Evolutionary conservation across 2,329 filamentous ascomycete genomes (phyloP).

Genomic region (Diaporthe vexans): DNA sequence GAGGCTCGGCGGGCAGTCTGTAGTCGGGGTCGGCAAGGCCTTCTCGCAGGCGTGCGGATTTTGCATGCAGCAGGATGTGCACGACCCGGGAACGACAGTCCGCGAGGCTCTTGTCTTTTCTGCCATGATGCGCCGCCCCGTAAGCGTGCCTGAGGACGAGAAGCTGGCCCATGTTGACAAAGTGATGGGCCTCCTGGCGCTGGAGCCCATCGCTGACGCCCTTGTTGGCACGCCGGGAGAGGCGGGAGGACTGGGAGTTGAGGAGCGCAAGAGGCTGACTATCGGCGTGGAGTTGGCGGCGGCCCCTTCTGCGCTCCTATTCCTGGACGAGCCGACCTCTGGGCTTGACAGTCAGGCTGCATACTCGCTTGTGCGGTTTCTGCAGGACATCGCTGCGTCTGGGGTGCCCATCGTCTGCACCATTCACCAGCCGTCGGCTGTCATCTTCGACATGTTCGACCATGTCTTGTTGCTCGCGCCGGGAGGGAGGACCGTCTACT

Average conservation of each 20-base stretch:
- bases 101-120: slow-evolving; percentile 77
- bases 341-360: slow-evolving; percentile 81
- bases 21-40: slow-evolving; percentile 75
- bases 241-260: slow-evolving; percentile 61
- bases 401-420: slow-evolving; percentile 59
- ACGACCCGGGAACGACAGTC: slow-evolving; percentile 75
- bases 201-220: slow-evolving; percentile 76
- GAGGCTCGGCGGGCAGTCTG: slow-evolving; percentile 71
- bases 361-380: slow-evolving; percentile 78
- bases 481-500: slow-evolving; percentile 69
- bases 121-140: slow-evolving; percentile 75
- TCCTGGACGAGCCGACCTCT: slow-evolving; percentile 82
- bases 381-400: slow-evolving; percentile 71
- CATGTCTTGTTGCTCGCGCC: slow-evolving; percentile 66
- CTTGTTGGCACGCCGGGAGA: slow-evolving; percentile 77
- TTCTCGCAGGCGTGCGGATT: slow-evolving; percentile 71
- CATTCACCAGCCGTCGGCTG: slow-evolving; percentile 60
- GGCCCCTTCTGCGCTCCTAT: slow-evolving; percentile 78
- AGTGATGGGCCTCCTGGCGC: slow-evolving; percentile 76
- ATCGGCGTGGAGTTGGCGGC: slow-evolving; percentile 82
- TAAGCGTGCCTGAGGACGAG: slow-evolving; percentile 69
- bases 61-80: slow-evolving; percentile 79
- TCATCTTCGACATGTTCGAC: slow-evolving; percentile 62
- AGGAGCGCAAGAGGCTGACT: slow-evolving; percentile 70
- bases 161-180: slow-evolving; percentile 84